Conservation (phyloP, 768 basidiomycete genomes). For the Pleurotus cornucopiae region DNA sequence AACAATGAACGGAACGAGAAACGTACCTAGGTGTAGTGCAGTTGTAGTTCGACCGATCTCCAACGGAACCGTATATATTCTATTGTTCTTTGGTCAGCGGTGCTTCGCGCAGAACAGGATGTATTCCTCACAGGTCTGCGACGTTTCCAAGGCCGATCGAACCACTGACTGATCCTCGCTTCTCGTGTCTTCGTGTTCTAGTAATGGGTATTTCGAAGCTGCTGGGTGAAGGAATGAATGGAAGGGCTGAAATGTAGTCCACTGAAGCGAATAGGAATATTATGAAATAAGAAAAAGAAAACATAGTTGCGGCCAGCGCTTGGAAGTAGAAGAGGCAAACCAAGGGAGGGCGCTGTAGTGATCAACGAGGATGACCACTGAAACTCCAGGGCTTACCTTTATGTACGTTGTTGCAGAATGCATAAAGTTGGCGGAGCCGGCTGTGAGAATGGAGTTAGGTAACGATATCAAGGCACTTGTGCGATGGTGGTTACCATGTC, state of each 20-base stretch:
- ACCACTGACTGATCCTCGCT: not conserved
- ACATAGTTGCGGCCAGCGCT: slow-evolving; percentile 6
- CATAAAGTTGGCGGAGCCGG: not conserved
- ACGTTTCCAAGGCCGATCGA: slow-evolving; percentile 1
- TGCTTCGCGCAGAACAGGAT: not conserved
- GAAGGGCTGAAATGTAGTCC: not conserved
- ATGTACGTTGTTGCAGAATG: not conserved
- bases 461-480: not conserved
- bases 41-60: slow-evolving; percentile 36
- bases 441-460: not conserved
- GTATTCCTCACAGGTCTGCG: slow-evolving; percentile 2
- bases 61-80: slow-evolving; percentile 41
- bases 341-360: not conserved
- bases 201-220: not conserved
- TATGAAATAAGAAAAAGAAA: slow-evolving; percentile 1
- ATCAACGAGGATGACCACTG: not conserved
- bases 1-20: not conserved
- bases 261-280: not conserved
- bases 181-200: not conserved
- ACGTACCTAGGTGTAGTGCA: slow-evolving; percentile 44
- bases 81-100: not conserved
- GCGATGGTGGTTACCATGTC: too few relatives aligned
- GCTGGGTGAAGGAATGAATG: not conserved
- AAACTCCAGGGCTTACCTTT: not conserved
- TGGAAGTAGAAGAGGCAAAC: not conserved